Base-by-base conservation (phyloP, 805 yeast genomes). In the Metschnikowia corniflorae region DNA sequence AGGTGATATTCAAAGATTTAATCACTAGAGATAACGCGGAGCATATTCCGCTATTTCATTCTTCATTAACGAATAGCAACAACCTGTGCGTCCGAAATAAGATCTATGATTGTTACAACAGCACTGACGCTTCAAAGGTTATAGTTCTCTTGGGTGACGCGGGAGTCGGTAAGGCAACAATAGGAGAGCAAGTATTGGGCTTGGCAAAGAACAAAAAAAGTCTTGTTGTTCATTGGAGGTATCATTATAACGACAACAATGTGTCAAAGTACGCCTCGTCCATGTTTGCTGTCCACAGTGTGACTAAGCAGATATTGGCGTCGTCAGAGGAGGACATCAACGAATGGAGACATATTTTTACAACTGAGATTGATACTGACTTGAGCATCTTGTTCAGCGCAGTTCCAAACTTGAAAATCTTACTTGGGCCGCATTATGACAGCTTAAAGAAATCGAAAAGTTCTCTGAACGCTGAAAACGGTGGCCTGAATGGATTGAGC, bases 121-220 rank as follows among this genome's bases (percentile, higher is more conserved):
- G 35, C 33, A 15, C 35, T 7, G 44, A 37, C 5, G 21, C 16
- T 16, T 42, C 38, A 49, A 60, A 43, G 46, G 55, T 27, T 46
- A 53, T 47, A 27, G 40, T 71, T 5, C 46, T 73, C 3, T 46
- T 53, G 1, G 79, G 80, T 12, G 61, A 54, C 3, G 39, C 65
- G 1, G 80, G 80, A 2, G 50, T 59, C 6, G 80, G 80, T 1
- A 73, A 72, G 47, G 57, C 74, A 1, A 53, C 69, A 5, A 39
- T 73, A 6, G 48, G 74, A 5, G 54, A 55, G 19, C 73, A 68
- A 19, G 42, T 73, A 29, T 62, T 59, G 34, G 54, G 61, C 5
- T 48, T 50, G 3, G 59, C 71, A 4, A 45, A 63, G 8, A 47
- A 63, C 1, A 53, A 55, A 21, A 58, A 59, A 31, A 52, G 48